Evolutionary conservation across 768 basidiomycete species (phyloP), one percentile per base, ranked within the genome.

Genomic region (Lepiota venenata): DNA sequence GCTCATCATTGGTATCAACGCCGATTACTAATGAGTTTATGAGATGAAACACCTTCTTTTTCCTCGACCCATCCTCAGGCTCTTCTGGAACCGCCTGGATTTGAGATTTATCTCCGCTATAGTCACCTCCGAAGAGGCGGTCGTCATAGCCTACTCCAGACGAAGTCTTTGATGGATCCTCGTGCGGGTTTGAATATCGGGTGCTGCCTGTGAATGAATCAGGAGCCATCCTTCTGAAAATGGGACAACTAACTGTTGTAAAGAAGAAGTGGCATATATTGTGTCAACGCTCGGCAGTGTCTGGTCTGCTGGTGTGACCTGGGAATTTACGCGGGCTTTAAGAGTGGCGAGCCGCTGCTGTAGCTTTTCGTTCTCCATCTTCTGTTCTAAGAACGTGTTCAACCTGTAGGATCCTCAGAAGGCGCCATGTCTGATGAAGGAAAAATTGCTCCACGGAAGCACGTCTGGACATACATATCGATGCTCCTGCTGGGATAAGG

Each of bases 331-430:
- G 41, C 57, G 72, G 47, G 62, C 67, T 56, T 65, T 67, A 14
- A 76, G 64, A 49, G 80, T 77, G 1, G 69, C 65, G 32, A 87
- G 68, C 22, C 84, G 83, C 56, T 81, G 80, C 59, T 87, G 78
- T 39, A 97, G 69, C 12, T 84, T 79, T 66, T 91, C 88, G 66
- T 97, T 93, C 71, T 95, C 92, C 52, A 87, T 74, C 68, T 93
- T 94, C 47, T 96, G 80, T 63, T 96, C 93, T 35, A 97, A 62
- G 60, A 85, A 82, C 0, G 84, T 82, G 58, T 86, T 81, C 27
- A 89, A 69, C 80, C 89, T 58, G 35, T 90, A 52, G 41, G 52
- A 43, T 37, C 35, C 44, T 48, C n/a, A 39, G n/a, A 27, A 35
- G 25, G 22, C 29, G 29, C 20, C 21, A 40, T 48, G 37, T n/a